phyloP scores from a whole-genome alignment of 345 rosid species.

The Gossypium thurberi region DNA sequence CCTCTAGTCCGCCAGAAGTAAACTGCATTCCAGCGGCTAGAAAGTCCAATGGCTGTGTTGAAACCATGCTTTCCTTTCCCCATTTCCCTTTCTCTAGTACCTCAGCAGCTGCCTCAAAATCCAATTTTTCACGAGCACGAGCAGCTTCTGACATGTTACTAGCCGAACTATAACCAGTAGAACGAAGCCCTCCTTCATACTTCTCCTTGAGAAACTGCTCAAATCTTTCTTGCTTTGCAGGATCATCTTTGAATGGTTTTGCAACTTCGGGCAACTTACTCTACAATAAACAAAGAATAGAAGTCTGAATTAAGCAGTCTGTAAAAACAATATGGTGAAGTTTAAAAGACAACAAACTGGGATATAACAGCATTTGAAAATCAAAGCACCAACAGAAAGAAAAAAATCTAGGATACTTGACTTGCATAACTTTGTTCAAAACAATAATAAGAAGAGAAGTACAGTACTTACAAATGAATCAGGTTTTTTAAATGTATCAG shows the following conservation, averaged over 20 bases:
- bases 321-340: slow-evolving; percentile 4
- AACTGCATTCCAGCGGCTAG: slow-evolving; percentile 59
- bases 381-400: neutral
- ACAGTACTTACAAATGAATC: slow-evolving; percentile 56
- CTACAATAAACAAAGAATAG: slow-evolving; percentile 30
- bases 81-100: slow-evolving; percentile 70
- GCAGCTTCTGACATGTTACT: slow-evolving; percentile 73
- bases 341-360: neutral
- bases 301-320: neutral
- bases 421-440: slow-evolving; percentile 1
- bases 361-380: neutral
- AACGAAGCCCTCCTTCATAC: slow-evolving; percentile 85
- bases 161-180: slow-evolving; percentile 42
- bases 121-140: slow-evolving; percentile 93
- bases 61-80: slow-evolving; percentile 39
- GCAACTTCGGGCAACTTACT: slow-evolving; percentile 47
- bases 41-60: slow-evolving; percentile 35
- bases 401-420: slow-evolving; percentile 8
- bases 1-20: slow-evolving; percentile 78
- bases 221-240: slow-evolving; percentile 83
- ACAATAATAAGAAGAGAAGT: neutral
- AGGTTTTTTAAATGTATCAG: slow-evolving; percentile 80
- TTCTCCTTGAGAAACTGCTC: slow-evolving; percentile 89
- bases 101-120: slow-evolving; percentile 94
- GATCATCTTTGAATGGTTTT: slow-evolving; percentile 83